These are phyloP conservation scores for Blastobotrys serpentis DNA, from an alignment of 1,139 yeast species.

Conservation along the genomic window DNA sequence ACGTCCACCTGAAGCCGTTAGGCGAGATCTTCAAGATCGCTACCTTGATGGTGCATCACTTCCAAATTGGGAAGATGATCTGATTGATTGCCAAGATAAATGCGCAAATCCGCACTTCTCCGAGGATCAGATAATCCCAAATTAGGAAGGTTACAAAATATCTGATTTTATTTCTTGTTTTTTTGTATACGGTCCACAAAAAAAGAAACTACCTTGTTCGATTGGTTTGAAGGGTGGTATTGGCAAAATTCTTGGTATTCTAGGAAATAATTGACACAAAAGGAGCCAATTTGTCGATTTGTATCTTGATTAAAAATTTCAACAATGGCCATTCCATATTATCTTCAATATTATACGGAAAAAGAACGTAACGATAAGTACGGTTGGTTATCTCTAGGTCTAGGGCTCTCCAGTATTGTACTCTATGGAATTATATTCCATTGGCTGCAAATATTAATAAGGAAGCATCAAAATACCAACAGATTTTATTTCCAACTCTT, in stretches of 20 bases:
- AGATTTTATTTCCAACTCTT: constrained; percentile 35
- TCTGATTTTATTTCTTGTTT: background rate
- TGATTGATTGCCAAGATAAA: background rate
- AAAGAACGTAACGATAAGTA: constrained; percentile 39
- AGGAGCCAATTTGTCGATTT: background rate
- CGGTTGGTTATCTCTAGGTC: constrained; percentile 43
- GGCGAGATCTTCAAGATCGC: background rate
- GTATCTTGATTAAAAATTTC: background rate
- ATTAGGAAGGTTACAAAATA: background rate
- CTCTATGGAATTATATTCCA: constrained; percentile 46
- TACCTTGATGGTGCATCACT: constrained; percentile 2
- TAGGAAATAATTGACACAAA: background rate
- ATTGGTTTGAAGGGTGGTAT: too few species aligned
- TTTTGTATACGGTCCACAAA: too few species aligned
- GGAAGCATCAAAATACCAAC: constrained; percentile 20
- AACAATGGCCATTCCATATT: constrained; percentile 34
- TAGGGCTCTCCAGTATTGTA: constrained; percentile 36
- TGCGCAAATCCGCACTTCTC: background rate
- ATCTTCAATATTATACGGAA: constrained; percentile 43
- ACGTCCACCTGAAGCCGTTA: background rate
- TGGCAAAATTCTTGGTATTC: background rate
- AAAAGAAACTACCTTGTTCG: too few species aligned
- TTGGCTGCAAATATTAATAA: constrained; percentile 43
- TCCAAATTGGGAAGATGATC: background rate
- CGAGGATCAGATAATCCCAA: constrained; percentile 1